Conservation (phyloP, 108 stramenopile species). For the Skeletonema grethae region DNA sequence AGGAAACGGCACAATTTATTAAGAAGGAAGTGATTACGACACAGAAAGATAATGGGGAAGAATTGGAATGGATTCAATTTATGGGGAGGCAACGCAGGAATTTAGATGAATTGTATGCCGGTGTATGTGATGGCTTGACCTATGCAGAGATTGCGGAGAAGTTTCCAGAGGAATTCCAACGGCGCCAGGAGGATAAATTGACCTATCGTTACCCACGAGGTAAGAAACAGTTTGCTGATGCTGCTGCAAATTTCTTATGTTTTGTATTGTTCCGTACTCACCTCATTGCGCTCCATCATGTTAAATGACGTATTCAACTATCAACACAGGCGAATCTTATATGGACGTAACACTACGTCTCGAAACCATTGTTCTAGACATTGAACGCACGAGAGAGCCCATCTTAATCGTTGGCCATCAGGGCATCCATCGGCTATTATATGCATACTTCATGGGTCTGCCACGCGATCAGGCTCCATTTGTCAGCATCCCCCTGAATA, state of each 20-base stretch:
- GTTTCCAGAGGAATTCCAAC: slow-evolving; percentile 93
- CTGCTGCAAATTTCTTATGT: not conserved
- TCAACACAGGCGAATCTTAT: slow-evolving; percentile 91
- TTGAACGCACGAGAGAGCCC: slow-evolving; percentile 97
- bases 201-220: slow-evolving; percentile 90
- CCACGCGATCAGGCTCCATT: slow-evolving; percentile 95
- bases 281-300: not conserved
- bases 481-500: slow-evolving; percentile 96
- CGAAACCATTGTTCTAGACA: slow-evolving; percentile 96
- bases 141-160: slow-evolving; percentile 94
- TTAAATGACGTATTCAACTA: too few species aligned
- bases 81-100: slow-evolving; percentile 79
- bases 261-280: not conserved
- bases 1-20: slow-evolving; percentile 94
- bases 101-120: slow-evolving; percentile 95
- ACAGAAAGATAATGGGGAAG: slow-evolving; percentile 79
- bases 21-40: slow-evolving; percentile 53
- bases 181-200: slow-evolving; percentile 93
- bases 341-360: slow-evolving; percentile 97
- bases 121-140: slow-evolving; percentile 93
- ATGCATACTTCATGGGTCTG: slow-evolving; percentile 98
- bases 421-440: slow-evolving; percentile 96
- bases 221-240: slow-evolving; percentile 14
- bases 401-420: slow-evolving; percentile 96
- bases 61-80: slow-evolving; percentile 86